A percentile compares a stretch with the other conserved stretches of the same genome.
These are phyloP conservation scores for Penicillium griseofulvum DNA, from an alignment of 2,329 filamentous ascomycete species.

Conservation along the genomic window DNA sequence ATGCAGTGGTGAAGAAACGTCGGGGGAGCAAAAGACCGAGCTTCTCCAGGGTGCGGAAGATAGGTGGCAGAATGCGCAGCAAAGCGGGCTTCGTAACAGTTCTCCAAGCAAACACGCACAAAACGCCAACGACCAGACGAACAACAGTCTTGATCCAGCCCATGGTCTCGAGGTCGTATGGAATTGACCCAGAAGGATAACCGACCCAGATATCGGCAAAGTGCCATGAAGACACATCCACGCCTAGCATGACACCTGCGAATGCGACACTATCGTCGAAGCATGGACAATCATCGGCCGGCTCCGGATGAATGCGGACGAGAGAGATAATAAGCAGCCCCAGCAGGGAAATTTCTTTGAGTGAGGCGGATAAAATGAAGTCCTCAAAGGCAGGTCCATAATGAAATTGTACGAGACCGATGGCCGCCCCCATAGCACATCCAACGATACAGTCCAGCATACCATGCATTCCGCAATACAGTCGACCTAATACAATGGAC, in stretches of 20 bases:
- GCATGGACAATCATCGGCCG: constrained; percentile 93
- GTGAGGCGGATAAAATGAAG: constrained; percentile 65
- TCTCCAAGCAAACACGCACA: constrained; percentile 85
- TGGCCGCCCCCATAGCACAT: constrained; percentile 68
- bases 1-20: constrained; percentile 86
- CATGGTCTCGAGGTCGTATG: constrained; percentile 64
- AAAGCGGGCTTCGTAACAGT: constrained; percentile 83
- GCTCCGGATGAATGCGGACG: constrained; percentile 89
- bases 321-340: constrained; percentile 68
- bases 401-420: constrained; percentile 56
- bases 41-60: constrained; percentile 83
- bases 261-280: constrained; percentile 96
- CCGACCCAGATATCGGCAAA: constrained; percentile 59
- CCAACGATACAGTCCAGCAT: constrained; percentile 88
- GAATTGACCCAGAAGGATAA: constrained; percentile 58
- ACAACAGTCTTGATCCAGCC: constrained; percentile 63
- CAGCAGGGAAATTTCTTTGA: constrained; percentile 63
- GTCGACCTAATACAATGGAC: constrained; percentile 84
- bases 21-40: constrained; percentile 77
- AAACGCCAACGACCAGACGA: constrained; percentile 74
- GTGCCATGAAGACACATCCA: constrained; percentile 81
- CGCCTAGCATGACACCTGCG: constrained; percentile 81
- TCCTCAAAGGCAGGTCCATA: constrained; percentile 63
- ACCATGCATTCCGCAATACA: constrained; percentile 99
- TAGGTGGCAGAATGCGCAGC: constrained; percentile 72